Evolutionary conservation across 805 yeast genomes (phyloP), one percentile per base, ranked within the genome.

Genomic region (Barnettozyma salicaria): DNA sequence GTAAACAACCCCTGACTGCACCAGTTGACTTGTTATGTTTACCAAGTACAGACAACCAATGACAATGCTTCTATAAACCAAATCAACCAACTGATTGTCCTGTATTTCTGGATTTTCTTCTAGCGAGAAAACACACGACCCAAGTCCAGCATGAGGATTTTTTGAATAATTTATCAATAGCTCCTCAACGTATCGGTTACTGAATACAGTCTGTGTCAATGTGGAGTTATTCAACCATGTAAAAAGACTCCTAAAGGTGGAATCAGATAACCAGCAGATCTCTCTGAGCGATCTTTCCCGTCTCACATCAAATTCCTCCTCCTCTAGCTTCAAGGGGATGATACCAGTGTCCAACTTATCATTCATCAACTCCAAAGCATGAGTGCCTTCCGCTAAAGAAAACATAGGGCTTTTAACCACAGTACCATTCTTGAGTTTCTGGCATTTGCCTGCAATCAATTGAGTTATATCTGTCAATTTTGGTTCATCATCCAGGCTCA

Each of bases 311-410:
- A 75, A 79, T 0, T 51, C 41, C 5, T 65, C 41, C 24, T 78
- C 84, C 3, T 60, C 70, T 1, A 50, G 45, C 0, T 65, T 45
- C 39, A 76, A 56, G 20, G 59, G 50, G n/a, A 84, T 68, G 37
- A 83, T 50, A 2, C 90, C 87, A 0, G 96, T 77, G 55, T 90
- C 98, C 49, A 90, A 66, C 44, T 73, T 75, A 9, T 68, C 64
- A 53, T 86, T 86, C 39, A 77, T 68, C 11, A 80, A 70, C 56
- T 89, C 97, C 42, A 87, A 63, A 0, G 97, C 95, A 47, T 89
- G 79, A 1, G 96, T 84, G 0, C 96, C 94, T 48, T 86, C 87
- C 43, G 81, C 65, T 31, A 90, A 66, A 37, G 77, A 74, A 60
- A 87, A 86, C 19, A 61, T 60, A 1, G 75, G 70, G 8, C 73